Evolutionary conservation across 768 basidiomycete species (phyloP).

Genomic region (Cystobasidium onofrii): DNA sequence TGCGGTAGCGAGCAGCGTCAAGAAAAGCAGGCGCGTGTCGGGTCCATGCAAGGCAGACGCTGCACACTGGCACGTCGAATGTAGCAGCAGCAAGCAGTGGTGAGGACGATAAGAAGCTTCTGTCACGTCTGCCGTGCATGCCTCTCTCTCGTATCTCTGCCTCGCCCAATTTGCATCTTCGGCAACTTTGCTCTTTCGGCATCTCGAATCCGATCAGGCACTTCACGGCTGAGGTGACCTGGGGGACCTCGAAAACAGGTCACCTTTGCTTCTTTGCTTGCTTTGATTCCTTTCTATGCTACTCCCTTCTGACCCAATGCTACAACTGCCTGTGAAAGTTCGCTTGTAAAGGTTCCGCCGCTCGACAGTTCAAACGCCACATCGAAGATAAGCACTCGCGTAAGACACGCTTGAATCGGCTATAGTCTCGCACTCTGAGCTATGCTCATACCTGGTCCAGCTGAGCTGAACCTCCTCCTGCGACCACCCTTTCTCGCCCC

Average conservation of each 20-base stretch:
- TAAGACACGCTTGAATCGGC: conserved; percentile 90
- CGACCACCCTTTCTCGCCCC: conserved; percentile 36
- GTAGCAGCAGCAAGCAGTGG: too few species aligned
- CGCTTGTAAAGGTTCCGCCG: not conserved
- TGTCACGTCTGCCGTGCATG: too few species aligned
- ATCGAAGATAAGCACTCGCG: conserved; percentile 63
- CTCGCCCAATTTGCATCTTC: not conserved
- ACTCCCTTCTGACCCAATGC: too few species aligned
- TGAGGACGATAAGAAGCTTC: too few species aligned
- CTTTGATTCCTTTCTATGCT: too few species aligned
- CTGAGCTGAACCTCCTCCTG: conserved; percentile 50
- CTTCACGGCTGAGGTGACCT: not conserved
- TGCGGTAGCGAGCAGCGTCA: not conserved
- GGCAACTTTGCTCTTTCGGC: not conserved
- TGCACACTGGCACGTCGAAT: too few species aligned
- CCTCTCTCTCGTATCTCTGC: too few species aligned
- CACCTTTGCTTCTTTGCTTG: too few species aligned
- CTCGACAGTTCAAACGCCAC: not conserved
- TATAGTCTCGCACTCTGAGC: conserved; percentile 60
- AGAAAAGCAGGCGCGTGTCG: not conserved
- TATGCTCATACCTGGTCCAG: conserved; percentile 93
- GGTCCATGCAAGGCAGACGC: not conserved
- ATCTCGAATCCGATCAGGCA: not conserved
- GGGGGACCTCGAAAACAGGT: too few species aligned
- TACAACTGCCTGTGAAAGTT: not conserved